Evolutionary conservation across 768 basidiomycete species (phyloP).

Genomic region (Agaricus sinodeliciosus): DNA sequence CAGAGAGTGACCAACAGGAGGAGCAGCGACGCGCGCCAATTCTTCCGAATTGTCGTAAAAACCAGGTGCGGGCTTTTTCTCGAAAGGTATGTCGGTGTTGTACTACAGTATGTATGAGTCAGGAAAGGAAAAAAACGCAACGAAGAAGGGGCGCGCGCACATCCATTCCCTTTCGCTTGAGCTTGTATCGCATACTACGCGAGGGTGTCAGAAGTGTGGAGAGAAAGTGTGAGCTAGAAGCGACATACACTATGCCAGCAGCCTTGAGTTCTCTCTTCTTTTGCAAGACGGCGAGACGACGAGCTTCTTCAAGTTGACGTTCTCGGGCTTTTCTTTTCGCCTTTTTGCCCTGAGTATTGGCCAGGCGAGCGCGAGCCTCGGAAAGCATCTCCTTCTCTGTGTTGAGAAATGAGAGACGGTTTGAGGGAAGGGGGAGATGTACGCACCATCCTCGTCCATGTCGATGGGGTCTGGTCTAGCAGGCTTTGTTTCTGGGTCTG

Average conservation of each 20-base stretch:
- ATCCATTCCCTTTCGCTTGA: constrained; percentile 97
- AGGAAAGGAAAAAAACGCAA: background rate
- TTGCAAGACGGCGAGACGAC: constrained; percentile 89
- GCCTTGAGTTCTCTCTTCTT: constrained; percentile 98
- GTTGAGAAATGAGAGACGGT: constrained; percentile 7
- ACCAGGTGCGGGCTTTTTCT: constrained; percentile 91
- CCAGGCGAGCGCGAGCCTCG: constrained; percentile 94
- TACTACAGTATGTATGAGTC: constrained; percentile 46
- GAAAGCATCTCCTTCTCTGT: constrained; percentile 99
- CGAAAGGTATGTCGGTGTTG: constrained; percentile 97
- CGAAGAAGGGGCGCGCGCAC: constrained; percentile 35
- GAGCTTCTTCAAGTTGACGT: constrained; percentile 93
- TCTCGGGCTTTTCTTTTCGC: constrained; percentile 98
- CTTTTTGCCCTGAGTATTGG: constrained; percentile 99
- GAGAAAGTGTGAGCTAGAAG: background rate
- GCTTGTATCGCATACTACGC: constrained; percentile 81
- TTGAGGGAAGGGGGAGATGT: background rate
- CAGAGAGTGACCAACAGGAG: constrained; percentile 86
- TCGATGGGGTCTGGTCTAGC: constrained; percentile 98
- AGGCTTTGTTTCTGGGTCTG: constrained; percentile 97
- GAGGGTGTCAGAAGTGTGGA: background rate
- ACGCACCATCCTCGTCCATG: constrained; percentile 97
- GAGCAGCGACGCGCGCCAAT: constrained; percentile 76
- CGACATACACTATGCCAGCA: constrained; percentile 87
- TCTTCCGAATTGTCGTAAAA: constrained; percentile 98